Conservation (phyloP, 768 basidiomycete species). For the Lentinula boryana region DNA sequence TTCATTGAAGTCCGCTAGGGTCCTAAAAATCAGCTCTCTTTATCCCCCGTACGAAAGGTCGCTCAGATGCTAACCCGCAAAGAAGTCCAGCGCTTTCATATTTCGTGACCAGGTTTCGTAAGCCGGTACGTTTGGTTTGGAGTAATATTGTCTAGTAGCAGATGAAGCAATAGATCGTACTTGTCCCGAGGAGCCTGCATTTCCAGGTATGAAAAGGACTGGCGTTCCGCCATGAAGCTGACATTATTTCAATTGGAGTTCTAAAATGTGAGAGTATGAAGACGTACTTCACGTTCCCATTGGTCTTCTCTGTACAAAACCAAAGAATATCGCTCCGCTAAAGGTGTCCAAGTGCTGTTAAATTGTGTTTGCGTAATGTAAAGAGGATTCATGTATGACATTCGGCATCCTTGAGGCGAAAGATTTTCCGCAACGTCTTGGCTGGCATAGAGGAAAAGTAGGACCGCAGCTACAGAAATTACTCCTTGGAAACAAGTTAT, state of each 20-base stretch:
- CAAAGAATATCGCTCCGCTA: slow-evolving; percentile 74
- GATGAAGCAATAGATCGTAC: slow-evolving; percentile 93
- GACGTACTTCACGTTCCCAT: slow-evolving; percentile 67
- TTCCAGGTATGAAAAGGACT: slow-evolving; percentile 96
- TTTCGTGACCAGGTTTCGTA: slow-evolving; percentile 42
- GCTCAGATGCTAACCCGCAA: slow-evolving; percentile 52
- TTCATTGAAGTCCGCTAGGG: slow-evolving; percentile 89
- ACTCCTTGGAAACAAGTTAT: slow-evolving; percentile 28
- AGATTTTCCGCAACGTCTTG: slow-evolving; percentile 41
- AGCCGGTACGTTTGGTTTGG: slow-evolving; percentile 50
- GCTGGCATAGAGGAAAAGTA: slow-evolving; percentile 36
- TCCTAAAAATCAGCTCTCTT: not conserved
- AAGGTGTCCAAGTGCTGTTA: slow-evolving; percentile 61
- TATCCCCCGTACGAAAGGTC: not conserved
- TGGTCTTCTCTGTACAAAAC: slow-evolving; percentile 87
- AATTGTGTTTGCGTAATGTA: slow-evolving; percentile 72
- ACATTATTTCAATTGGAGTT: slow-evolving; percentile 11
- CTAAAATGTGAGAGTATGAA: not conserved
- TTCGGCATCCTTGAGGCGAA: slow-evolving; percentile 89
- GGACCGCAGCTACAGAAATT: slow-evolving; percentile 26
- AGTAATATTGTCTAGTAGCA: slow-evolving; percentile 74
- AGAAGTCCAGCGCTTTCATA: slow-evolving; percentile 73
- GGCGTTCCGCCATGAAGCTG: slow-evolving; percentile 43
- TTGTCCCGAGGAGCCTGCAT: slow-evolving; percentile 92
- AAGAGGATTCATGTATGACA: slow-evolving; percentile 95